These are phyloP conservation scores for Goffeauzyma gilvescens DNA, from an alignment of 768 basidiomycete species.

Conservation along the genomic window DNA sequence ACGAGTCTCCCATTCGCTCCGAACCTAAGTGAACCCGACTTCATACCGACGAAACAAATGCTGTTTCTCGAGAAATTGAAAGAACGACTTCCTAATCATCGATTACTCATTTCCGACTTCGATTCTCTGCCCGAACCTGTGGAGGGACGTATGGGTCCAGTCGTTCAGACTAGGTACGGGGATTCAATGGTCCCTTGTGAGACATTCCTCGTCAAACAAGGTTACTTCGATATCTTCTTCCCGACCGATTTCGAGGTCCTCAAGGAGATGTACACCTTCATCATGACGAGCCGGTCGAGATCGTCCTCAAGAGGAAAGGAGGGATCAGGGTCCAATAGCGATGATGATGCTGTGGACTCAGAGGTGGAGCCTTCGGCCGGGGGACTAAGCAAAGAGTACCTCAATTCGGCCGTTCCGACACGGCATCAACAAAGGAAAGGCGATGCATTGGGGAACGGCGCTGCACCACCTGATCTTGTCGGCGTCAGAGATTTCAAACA, in stretches of 20 bases:
- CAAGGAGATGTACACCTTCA: conserved; percentile 73
- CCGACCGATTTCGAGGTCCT: conserved; percentile 74
- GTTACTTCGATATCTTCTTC: conserved; percentile 97
- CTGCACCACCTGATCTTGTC: conserved; percentile 38
- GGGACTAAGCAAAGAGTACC: no score
- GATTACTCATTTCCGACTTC: conserved; percentile 88
- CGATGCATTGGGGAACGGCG: no score
- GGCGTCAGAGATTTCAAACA: conserved; percentile 57
- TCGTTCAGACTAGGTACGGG: conserved; percentile 81
- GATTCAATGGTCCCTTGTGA: conserved; percentile 71
- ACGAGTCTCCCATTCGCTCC: conserved; percentile 64
- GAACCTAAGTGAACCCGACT: conserved; percentile 73
- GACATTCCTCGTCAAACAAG: conserved; percentile 79
- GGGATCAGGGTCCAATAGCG: no score
- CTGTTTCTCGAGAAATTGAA: conserved; percentile 66
- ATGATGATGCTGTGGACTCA: conserved; percentile 16
- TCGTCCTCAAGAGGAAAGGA: no score
- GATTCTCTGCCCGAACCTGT: conserved; percentile 69
- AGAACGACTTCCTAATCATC: conserved; percentile 69
- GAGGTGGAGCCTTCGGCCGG: conserved; percentile 34
- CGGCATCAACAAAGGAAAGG: conserved; percentile 33
- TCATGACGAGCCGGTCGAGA: conserved; percentile 38
- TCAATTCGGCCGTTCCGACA: conserved; percentile 39
- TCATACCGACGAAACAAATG: conserved; percentile 75
- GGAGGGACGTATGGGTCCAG: conserved; percentile 59